Conservation (phyloP, 2,329 filamentous ascomycete genomes). For the Cytospora chrysosperma region DNA sequence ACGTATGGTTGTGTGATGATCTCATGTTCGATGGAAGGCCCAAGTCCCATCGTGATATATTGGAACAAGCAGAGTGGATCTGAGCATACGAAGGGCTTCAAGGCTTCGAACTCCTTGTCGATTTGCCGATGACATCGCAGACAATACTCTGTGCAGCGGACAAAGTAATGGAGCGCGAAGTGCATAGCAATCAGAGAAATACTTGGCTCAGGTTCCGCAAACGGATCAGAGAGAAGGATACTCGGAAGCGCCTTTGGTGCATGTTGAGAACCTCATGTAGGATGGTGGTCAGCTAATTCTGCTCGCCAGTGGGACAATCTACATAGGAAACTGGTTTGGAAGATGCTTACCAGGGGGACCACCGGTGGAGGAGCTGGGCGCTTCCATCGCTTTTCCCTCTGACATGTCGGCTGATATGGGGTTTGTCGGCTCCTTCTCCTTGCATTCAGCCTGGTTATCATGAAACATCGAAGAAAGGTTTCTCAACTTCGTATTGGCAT, state of each 20-base stretch:
- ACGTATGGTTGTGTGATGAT: constrained; percentile 76
- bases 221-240: constrained; percentile 7
- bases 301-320: not conserved
- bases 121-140: constrained; percentile 76
- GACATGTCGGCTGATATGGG: not conserved
- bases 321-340: constrained; percentile 33
- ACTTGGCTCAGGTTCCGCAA: constrained; percentile 37
- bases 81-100: constrained; percentile 79
- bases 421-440: not conserved
- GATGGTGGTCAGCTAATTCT: not conserved
- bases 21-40: constrained; percentile 81
- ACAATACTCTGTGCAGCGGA: constrained; percentile 83
- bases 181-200: constrained; percentile 65
- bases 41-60: constrained; percentile 83
- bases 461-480: constrained; percentile 17
- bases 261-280: constrained; percentile 10
- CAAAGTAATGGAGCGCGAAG: constrained; percentile 73
- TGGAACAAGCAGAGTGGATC: constrained; percentile 78
- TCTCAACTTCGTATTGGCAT: constrained; percentile 51
- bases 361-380: not conserved
- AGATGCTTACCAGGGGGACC: not conserved
- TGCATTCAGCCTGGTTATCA: not conserved
- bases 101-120: constrained; percentile 61
- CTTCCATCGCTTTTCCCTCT: not conserved
- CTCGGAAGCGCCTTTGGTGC: not conserved